Evolutionary conservation across 2,329 filamentous ascomycete species (phyloP), one percentile per base, ranked within the genome.

Genomic region (Aspergillus terreus): DNA sequence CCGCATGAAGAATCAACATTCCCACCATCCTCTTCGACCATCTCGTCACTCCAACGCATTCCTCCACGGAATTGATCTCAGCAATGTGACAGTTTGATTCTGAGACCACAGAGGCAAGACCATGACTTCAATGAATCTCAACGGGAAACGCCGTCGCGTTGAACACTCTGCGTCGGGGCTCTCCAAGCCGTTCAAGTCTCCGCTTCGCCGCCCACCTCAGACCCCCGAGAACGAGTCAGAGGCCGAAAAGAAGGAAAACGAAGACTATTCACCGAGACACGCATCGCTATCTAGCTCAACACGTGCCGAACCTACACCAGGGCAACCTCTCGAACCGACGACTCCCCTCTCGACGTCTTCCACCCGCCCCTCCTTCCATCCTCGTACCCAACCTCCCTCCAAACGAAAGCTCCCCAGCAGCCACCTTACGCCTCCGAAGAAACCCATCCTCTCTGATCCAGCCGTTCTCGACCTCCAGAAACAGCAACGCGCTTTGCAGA

Each of bases 151-250:
- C 46, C 83, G 85, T 54, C 82, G 83, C 57, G 72, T 86, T 56
- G 78, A 85, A 52, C 73, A 78, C 42, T 78, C 81, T 36, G 71
- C 78, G 19, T 76, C 75, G n/a, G 79, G 80, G 6, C 78, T 89
- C 44, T 79, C 80, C 55, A 87, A 85, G 64, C 87, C 87, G 0
- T 90, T 90, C 73, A 84, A 85, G 58, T 89, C 87, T 43, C 87
- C 86, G 12, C 78, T 87, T 54, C 81, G 79, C 58, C 78, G 74
- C 35, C 73, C 75, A 12, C 38, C 45, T 17, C 44, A 63, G 19
- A 49, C 52, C 9, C 36, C 48, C 19, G 50, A 53, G 19, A 21
- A n/a, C 7, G 35, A 38, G 4, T n/a, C 35, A 17, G 15, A 3
- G 15, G 35, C 6, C 12, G 14, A 5, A 6, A 38, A 15, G 15